Conservation (phyloP, 352 stramenopile species). For the Pythium angustatum region DNA sequence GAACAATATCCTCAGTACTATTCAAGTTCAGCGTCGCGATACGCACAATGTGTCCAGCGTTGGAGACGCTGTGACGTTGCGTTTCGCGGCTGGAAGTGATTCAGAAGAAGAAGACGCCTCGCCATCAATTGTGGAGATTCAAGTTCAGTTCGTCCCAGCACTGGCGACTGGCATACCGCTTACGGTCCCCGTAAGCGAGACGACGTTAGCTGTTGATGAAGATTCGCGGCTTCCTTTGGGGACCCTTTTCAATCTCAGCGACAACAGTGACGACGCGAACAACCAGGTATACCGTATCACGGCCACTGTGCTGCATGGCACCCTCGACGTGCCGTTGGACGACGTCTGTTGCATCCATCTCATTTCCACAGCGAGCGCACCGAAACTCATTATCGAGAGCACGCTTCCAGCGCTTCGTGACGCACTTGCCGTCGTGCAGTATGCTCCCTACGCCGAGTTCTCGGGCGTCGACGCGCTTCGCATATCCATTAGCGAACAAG, state of each 20-base stretch:
- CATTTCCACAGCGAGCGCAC: background rate
- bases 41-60: background rate
- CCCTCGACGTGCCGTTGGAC: constrained; percentile 1
- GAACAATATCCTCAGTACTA: background rate
- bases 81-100: background rate
- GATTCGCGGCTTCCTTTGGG: background rate
- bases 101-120: background rate
- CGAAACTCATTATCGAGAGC: constrained; percentile 11
- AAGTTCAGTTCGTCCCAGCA: constrained; percentile 3
- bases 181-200: background rate
- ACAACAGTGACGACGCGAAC: background rate
- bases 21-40: background rate
- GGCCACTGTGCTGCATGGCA: constrained; percentile 2
- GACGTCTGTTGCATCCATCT: constrained; percentile 21
- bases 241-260: background rate
- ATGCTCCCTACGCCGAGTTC: constrained; percentile 26
- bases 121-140: background rate
- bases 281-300: constrained; percentile 7
- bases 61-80: background rate
- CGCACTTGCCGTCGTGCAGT: constrained; percentile 11
- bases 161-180: background rate
- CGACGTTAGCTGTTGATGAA: constrained; percentile 2
- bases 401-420: constrained; percentile 7
- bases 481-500: background rate
- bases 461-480: constrained; percentile 20